Evolutionary conservation across 768 basidiomycete genomes (phyloP).

Genomic region (Mycena indigotica): DNA sequence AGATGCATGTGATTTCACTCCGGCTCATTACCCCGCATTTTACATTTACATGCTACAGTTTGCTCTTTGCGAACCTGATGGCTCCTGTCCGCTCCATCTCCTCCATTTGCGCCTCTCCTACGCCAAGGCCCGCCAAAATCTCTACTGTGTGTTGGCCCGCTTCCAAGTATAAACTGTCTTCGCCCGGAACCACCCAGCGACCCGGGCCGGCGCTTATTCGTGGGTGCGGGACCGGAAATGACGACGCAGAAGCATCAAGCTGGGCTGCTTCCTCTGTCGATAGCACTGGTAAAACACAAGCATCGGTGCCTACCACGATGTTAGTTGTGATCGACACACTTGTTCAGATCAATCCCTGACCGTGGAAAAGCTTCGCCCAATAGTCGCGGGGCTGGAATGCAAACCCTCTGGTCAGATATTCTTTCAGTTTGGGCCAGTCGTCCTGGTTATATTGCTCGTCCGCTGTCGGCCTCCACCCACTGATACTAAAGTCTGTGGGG

Average conservation of each 20-base stretch:
- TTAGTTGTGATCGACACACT: background rate
- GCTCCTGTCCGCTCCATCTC: slow-evolving; percentile 45
- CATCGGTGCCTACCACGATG: slow-evolving; percentile 57
- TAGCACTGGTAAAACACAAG: slow-evolving; percentile 72
- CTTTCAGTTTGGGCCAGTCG: slow-evolving; percentile 58
- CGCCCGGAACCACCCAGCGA: slow-evolving; percentile 2
- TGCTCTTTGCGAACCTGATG: slow-evolving; percentile 15
- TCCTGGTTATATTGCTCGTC: slow-evolving; percentile 46
- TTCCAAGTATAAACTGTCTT: slow-evolving; percentile 29
- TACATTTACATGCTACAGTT: too few species aligned
- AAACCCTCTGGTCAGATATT: slow-evolving; percentile 70
- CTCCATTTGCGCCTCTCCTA: slow-evolving; percentile 42
- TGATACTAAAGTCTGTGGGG: slow-evolving; percentile 43
- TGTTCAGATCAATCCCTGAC: slow-evolving; percentile 36
- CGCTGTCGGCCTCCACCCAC: slow-evolving; percentile 58
- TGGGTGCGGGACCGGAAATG: slow-evolving; percentile 57
- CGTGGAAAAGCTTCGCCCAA: slow-evolving; percentile 70
- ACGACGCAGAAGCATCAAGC: slow-evolving; percentile 37
- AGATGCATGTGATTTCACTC: background rate
- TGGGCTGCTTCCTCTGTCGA: slow-evolving; percentile 60
- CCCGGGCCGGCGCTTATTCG: slow-evolving; percentile 38
- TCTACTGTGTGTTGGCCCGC: slow-evolving; percentile 59
- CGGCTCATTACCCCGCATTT: too few species aligned
- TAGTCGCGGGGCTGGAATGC: slow-evolving; percentile 58
- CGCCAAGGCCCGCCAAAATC: slow-evolving; percentile 54